Percentiles rank a stretch among this genome's conserved stretches.
Evolutionary conservation across 179 eudicot genomes (phyloP).

Genomic region (Corrigiola litoralis): DNA sequence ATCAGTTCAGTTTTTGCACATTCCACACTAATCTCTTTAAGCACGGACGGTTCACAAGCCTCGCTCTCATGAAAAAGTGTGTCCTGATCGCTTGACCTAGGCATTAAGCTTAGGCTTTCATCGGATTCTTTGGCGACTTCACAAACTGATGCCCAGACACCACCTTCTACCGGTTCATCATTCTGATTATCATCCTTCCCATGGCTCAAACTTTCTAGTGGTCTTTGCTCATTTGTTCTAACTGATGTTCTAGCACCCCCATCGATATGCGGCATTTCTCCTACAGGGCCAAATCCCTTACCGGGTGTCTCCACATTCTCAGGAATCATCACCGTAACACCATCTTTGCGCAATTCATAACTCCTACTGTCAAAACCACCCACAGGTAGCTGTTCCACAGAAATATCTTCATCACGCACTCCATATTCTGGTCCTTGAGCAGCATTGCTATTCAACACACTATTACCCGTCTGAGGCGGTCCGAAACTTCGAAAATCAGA

Average conservation of each 20-base stretch:
- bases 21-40: not conserved
- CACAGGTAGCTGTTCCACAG: not conserved
- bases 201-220: not conserved
- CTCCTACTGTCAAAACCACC: not conserved
- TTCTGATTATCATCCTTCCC: not conserved
- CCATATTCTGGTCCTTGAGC: not conserved
- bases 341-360: not conserved
- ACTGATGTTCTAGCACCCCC: not conserved
- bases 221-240: not conserved
- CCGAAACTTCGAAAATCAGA: conserved; percentile 1
- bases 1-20: conserved; percentile 5
- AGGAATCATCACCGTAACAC: not conserved
- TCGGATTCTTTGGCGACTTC: conserved; percentile 7
- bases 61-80: not conserved
- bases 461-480: conserved; percentile 17
- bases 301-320: not conserved
- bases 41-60: not conserved
- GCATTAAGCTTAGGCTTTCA: not conserved
- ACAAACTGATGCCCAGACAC: not conserved
- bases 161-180: not conserved
- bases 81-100: not conserved
- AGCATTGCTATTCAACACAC: not conserved
- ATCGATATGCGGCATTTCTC: not conserved
- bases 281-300: not conserved
- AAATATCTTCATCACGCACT: not conserved